These are phyloP conservation scores for Suillus variegatus DNA, from an alignment of 768 basidiomycete species.

Conservation along the genomic window DNA sequence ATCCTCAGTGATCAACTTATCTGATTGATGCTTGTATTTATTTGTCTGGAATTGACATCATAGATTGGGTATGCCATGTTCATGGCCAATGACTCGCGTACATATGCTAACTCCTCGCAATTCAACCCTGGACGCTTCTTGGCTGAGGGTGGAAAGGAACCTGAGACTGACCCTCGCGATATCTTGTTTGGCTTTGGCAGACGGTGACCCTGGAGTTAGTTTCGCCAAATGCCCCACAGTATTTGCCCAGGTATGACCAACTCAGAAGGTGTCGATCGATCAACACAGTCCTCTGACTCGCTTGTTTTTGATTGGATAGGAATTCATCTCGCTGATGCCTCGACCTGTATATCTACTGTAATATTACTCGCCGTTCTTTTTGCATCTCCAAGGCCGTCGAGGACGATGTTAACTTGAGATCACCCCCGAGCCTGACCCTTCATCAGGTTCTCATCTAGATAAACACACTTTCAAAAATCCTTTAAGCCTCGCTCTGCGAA, in stretches of 20 bases:
- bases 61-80: constrained; percentile 18
- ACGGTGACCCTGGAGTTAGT: constrained; percentile 37
- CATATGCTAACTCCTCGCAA: constrained; percentile 51
- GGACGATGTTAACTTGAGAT: constrained; percentile 40
- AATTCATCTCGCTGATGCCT: constrained; percentile 45
- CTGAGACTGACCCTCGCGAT: constrained; percentile 57
- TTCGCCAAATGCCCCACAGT: constrained; percentile 15
- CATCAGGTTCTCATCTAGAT: constrained; percentile 34
- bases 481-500: constrained; percentile 55
- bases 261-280: background rate
- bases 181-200: constrained; percentile 74
- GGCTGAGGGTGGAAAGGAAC: constrained; percentile 30
- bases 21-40: constrained; percentile 19
- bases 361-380: constrained; percentile 43
- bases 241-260: constrained; percentile 29
- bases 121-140: constrained; percentile 68
- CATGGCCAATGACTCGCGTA: constrained; percentile 34
- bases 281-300: constrained; percentile 18
- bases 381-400: constrained; percentile 39
- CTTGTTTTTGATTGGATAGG: constrained; percentile 33
- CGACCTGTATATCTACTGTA: constrained; percentile 39
- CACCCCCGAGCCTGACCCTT: constrained; percentile 51
- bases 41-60: constrained; percentile 1
- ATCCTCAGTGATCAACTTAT: no score
- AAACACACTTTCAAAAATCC: constrained; percentile 21